Evolutionary conservation across 768 basidiomycete species (phyloP).

Genomic region (Zangia roseola): DNA sequence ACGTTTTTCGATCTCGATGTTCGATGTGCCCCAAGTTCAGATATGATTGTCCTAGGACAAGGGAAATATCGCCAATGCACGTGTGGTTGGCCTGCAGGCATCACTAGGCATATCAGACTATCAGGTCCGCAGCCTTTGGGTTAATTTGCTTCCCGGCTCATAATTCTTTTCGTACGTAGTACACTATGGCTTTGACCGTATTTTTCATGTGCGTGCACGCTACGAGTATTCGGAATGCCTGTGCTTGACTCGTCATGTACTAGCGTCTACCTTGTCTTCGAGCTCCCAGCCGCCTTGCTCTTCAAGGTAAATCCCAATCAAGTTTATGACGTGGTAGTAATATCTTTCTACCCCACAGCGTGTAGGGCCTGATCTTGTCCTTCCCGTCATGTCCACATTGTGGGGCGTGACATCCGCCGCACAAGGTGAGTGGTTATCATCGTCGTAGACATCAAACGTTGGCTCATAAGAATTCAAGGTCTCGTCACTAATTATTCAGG

Average conservation of each 20-base stretch:
- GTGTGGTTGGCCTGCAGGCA: conserved; percentile 56
- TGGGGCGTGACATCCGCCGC: conserved; percentile 64
- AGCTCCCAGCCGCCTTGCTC: conserved; percentile 59
- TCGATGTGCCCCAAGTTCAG: not conserved
- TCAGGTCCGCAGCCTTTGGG: conserved; percentile 12
- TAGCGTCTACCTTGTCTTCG: conserved; percentile 51
- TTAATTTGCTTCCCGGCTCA: not conserved
- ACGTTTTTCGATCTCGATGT: conserved; percentile 14
- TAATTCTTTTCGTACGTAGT: conserved; percentile 28
- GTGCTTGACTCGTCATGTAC: conserved; percentile 13
- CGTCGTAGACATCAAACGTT: not conserved
- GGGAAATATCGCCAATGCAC: conserved; percentile 56
- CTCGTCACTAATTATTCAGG: conserved; percentile 26
- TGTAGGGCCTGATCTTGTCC: conserved; percentile 52
- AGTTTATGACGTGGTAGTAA: not conserved
- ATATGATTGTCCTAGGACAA: conserved; percentile 31
- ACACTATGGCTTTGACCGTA: conserved; percentile 32
- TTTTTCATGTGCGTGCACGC: conserved; percentile 21
- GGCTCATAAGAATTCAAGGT: conserved; percentile 28
- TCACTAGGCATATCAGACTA: conserved; percentile 38
- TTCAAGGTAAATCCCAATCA: conserved; percentile 38
- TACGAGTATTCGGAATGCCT: not conserved
- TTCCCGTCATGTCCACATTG: conserved; percentile 57
- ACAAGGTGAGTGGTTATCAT: conserved; percentile 43
- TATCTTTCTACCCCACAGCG: conserved; percentile 16